Base-by-base conservation (phyloP, 179 eudicot genomes). In the Sideroxylon spinosum region DNA sequence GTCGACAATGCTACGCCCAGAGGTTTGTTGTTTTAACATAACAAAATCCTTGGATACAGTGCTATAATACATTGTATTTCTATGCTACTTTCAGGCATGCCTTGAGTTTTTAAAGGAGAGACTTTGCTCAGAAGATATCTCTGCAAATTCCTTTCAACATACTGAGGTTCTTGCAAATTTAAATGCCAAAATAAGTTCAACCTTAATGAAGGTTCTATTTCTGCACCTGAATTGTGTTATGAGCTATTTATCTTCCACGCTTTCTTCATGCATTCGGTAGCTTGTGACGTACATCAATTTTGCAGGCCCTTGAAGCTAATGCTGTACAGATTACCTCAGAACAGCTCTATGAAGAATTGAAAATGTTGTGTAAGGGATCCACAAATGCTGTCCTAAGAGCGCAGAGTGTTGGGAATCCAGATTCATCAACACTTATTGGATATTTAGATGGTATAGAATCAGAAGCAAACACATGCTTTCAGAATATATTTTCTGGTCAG, bases 381-480 rank as follows among this genome's bases (percentile, higher is more conserved):
- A 78, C 82, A 77, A 84, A 83, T 82, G 84, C 73, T 77, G 85
- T 68, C 77, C 37, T 81, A 78, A 74, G 80, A 74, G 81, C 76
- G 62, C 88, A 82, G 75, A 89, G 76, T 88, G 89, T 73, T 76
- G 90, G 86, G 32, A 83, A 81, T 78, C 32, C 79, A 28, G 90
- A 90, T 76, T 79, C 89, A 50, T 66, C 88, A 20, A 25, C 88
- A n/a, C 26, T 88, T 56, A 84, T 78, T 83, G 85, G 83, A 50
- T 87, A 82, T 84, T 85, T 85, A 26, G 93, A 91, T 68, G 97
- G 88, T 78, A 84, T 93, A 25, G 97, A 93, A 82, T 72, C 85
- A 52, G 95, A 95, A 88, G 91, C 96, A 56, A 93, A 93, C 88
- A 82, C 88, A 25, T 93, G 90, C 78, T 91, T 93, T 78, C 91